phyloP scores from a whole-genome alignment of 2,329 filamentous ascomycete species.

The Penicillium sp. region DNA sequence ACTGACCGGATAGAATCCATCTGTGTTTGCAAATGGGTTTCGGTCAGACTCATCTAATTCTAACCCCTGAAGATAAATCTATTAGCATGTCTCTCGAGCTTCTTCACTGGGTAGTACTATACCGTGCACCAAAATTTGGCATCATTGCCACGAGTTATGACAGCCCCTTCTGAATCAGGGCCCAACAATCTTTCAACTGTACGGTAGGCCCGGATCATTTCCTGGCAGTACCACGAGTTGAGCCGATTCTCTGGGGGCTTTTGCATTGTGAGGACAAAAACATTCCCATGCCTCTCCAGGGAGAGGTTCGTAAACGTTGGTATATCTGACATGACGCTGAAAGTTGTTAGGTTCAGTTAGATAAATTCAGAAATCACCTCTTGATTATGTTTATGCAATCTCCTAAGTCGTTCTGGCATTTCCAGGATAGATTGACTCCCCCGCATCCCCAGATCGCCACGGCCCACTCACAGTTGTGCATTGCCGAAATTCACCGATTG shows the following conservation, averaged over 20 bases:
- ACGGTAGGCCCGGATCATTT: conserved; percentile 56
- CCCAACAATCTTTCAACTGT: conserved; percentile 53
- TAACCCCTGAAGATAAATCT: conserved; percentile 34
- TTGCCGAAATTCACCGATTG: conserved; percentile 21
- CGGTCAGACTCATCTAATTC: conserved; percentile 53
- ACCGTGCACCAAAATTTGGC: conserved; percentile 54
- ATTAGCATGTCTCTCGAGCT: background rate
- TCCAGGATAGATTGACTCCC: conserved; percentile 1
- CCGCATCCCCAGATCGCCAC: conserved; percentile 16
- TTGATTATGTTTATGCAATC: too few species aligned
- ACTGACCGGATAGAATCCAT: conserved; percentile 62
- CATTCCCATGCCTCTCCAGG: conserved; percentile 51
- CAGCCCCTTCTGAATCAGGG: conserved; percentile 54
- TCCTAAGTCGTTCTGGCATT: background rate
- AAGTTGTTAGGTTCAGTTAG: background rate
- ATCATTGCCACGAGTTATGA: conserved; percentile 58
- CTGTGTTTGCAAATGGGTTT: conserved; percentile 60
- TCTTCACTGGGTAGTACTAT: background rate
- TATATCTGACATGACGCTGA: conserved; percentile 26
- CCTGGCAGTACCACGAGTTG: conserved; percentile 55
- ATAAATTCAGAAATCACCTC: too few species aligned
- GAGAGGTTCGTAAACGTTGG: conserved; percentile 48
- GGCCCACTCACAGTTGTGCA: background rate
- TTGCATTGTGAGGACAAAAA: conserved; percentile 58
- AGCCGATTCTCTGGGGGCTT: conserved; percentile 60